Percentiles rank a stretch among this genome's conserved stretches.
phyloP scores from a whole-genome alignment of 2,329 filamentous ascomycete genomes.

The Neonectria hederae region DNA sequence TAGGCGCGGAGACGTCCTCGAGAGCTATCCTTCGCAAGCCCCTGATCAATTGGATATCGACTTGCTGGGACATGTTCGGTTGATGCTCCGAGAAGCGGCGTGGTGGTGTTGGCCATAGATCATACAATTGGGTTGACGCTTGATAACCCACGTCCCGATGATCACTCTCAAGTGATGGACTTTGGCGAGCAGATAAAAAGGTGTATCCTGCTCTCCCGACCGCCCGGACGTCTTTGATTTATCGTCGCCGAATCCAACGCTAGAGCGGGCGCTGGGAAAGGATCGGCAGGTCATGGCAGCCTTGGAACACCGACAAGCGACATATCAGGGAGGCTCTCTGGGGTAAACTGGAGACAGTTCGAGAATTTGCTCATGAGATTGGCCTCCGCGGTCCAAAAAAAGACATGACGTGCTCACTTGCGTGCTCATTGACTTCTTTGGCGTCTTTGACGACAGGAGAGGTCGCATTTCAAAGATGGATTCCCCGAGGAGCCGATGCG shows the following conservation, averaged over 20 bases:
- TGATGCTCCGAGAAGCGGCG: background rate
- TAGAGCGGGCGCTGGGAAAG: background rate
- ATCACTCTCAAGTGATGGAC: background rate
- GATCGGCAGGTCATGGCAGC: background rate
- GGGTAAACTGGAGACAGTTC: constrained; percentile 2
- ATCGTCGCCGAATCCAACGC: background rate
- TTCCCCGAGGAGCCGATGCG: constrained; percentile 13
- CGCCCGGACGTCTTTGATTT: background rate
- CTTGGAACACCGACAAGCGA: constrained; percentile 4
- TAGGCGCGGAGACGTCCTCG: constrained; percentile 1
- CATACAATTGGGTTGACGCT: background rate
- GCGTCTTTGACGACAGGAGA: background rate
- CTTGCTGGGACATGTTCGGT: background rate
- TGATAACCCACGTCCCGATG: background rate
- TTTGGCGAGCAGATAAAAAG: background rate
- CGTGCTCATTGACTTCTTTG: constrained; percentile 8
- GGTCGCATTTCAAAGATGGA: background rate
- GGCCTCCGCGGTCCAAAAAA: background rate
- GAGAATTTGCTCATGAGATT: background rate
- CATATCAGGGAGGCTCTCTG: background rate
- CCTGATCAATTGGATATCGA: background rate
- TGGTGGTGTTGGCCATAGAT: constrained; percentile 5
- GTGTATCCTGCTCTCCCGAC: background rate
- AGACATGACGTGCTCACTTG: constrained; percentile 13
- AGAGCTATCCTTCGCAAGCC: background rate